Evolutionary conservation across 495 filamentous ascomycete genomes (phyloP).

Genomic region (Aspergillus biplanus): DNA sequence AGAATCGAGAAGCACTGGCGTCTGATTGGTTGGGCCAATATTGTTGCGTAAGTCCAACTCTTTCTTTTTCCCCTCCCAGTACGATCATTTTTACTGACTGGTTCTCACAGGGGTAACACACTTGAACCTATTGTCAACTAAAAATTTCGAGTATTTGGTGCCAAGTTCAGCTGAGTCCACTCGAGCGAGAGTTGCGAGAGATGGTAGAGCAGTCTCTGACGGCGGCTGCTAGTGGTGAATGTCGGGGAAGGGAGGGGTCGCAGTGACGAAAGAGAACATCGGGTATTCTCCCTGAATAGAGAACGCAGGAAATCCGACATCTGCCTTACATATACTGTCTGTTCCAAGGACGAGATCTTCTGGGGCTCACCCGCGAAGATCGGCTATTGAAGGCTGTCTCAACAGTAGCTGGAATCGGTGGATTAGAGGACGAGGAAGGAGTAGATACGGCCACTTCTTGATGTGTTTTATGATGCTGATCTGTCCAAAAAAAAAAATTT

Average conservation of each 20-base stretch:
- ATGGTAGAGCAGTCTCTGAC: constrained; percentile 16
- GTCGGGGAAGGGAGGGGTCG: constrained; percentile 26
- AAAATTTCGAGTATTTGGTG: constrained; percentile 16
- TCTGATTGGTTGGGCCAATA: constrained; percentile 96
- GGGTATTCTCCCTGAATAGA: constrained; percentile 36
- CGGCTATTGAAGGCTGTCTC: constrained; percentile 14
- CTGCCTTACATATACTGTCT: constrained; percentile 20
- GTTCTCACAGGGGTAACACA: constrained; percentile 50
- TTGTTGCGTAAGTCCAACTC: constrained; percentile 64
- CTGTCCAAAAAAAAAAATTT: constrained; percentile 33
- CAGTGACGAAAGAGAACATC: constrained; percentile 36
- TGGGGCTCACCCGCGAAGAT: constrained; percentile 14
- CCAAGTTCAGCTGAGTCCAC: constrained; percentile 20
- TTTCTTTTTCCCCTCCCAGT: not conserved
- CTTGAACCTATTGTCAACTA: constrained; percentile 57
- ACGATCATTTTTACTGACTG: constrained; percentile 25
- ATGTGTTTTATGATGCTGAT: constrained; percentile 46
- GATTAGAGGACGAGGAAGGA: constrained; percentile 25
- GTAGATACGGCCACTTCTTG: constrained; percentile 36
- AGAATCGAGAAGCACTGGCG: constrained; percentile 99
- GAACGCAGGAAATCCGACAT: constrained; percentile 30
- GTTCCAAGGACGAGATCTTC: constrained; percentile 9
- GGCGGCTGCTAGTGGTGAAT: constrained; percentile 18
- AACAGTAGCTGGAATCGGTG: constrained; percentile 19
- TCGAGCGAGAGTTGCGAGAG: constrained; percentile 18